Base-by-base conservation (phyloP, 257 asterid species). In the Buddleja alternifolia region DNA sequence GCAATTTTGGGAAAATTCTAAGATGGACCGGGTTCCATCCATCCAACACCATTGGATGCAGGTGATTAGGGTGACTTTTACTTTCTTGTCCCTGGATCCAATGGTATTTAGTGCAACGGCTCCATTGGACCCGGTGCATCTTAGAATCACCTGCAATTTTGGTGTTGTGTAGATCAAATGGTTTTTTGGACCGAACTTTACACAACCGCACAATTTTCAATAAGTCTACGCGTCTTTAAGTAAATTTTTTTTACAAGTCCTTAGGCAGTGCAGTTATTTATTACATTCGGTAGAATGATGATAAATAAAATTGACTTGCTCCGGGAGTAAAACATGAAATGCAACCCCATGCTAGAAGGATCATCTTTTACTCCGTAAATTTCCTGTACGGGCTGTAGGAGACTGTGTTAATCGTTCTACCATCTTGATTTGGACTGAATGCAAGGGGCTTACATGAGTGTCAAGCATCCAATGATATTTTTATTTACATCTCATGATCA, bases 381-480 rank as follows among this genome's bases (percentile, higher is more conserved):
- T 23, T 52, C 11, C 20, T 54, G 40, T 54, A 24, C 12, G 24
- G 8, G 8, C n/a, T n/a, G n/a, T n/a, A 23, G 16, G 14, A 2
- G 0, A 16, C 25, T 15, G 6, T 20, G 21, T 54, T 20, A 61
- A 21, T 50, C 47, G 3, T 58, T 37, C 59, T 11, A 37, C 60
- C 37, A 46, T 40, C 40, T 56, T 65, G 67, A 32, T 63, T 52
- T 57, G 17, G 16, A 8, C 36, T 48, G 32, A 69, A 39, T 10
- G 66, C 42, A 55, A n/a, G 47, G 15, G 29, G 3, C 4, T 14
- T 6, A 10, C 19, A 14, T 9, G 14, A 10, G 51, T 50, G 21
- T 37, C 40, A 36, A 36, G 51, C 10, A 50, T 34, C 20, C 40
- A 23, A 46, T 11, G 46, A 46, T 32, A 52, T 15, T 10, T 37